A percentile compares a stretch with the other conserved stretches of the same genome.
These are phyloP conservation scores for Pleurotus salmoneostramineus DNA, from an alignment of 768 basidiomycete genomes.

Conservation along the genomic window DNA sequence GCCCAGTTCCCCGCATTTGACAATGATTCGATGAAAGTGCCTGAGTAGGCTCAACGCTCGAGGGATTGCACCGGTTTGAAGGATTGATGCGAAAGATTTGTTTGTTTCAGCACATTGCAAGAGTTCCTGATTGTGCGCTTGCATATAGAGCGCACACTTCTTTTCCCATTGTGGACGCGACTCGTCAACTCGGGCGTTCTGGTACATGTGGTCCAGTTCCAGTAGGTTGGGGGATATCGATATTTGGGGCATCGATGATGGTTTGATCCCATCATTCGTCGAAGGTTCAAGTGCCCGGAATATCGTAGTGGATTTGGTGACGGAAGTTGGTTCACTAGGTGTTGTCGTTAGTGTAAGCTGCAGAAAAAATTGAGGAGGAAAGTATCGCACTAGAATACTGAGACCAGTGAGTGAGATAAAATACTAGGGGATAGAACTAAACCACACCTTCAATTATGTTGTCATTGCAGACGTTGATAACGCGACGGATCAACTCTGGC, in stretches of 20 bases:
- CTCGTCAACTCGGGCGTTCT: constrained; percentile 38
- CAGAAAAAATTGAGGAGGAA: constrained; percentile 2
- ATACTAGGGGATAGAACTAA: constrained; percentile 4
- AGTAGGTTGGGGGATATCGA: constrained; percentile 83
- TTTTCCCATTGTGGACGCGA: constrained; percentile 32
- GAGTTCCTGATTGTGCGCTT: constrained; percentile 27
- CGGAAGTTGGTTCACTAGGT: constrained; percentile 88
- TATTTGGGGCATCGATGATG: constrained; percentile 16
- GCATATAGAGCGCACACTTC: constrained; percentile 39
- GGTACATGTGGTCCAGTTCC: constrained; percentile 66
- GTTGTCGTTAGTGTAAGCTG: constrained; percentile 8
- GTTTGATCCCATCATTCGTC: background rate
- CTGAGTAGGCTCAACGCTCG: constrained; percentile 83
- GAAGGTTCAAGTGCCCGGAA: constrained; percentile 49
- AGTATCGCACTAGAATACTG: constrained; percentile 72
- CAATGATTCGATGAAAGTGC: constrained; percentile 76
- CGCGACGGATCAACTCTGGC: constrained; percentile 39
- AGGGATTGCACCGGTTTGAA: constrained; percentile 69
- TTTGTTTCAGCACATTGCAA: no score
- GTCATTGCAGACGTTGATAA: constrained; percentile 50
- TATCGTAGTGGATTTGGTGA: constrained; percentile 72
- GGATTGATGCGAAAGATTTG: constrained; percentile 48
- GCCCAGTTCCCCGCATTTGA: constrained; percentile 80
- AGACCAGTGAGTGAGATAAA: background rate
- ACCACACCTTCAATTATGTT: constrained; percentile 46